Evolutionary conservation across 345 rosid genomes (phyloP), one percentile per base, ranked within the genome.

Genomic region (Mangifera indica): DNA sequence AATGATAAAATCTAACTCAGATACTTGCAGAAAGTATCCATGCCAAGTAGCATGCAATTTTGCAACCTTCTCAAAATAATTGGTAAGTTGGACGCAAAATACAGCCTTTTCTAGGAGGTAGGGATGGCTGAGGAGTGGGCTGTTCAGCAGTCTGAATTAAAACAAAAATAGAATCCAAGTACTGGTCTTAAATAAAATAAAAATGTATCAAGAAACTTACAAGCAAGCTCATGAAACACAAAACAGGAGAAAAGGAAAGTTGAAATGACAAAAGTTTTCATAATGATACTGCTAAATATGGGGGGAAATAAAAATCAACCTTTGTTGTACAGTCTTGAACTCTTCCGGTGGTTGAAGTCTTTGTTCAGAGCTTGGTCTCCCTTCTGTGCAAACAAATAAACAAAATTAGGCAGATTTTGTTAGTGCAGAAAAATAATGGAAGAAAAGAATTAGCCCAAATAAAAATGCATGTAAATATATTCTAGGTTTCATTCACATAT

Each of bases 291-390:
- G 14, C 10, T 18, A 21, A 40, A 5, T 1, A 7, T n/a, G 22
- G 60, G 15, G n/a, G 59, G 37, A 60, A 20, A 44, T 49, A 44
- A n/a, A 25, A 59, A 42, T 70, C 32, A 61, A 80, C 86, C 67
- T 65, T 22, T 74, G 72, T 14, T 29, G 32, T 34, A 4, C 7
- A 34, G 40, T 34, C 6, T 34, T 34, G 40, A 53, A 40, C 51
- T 66, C 79, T 70, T 77, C 78, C 24, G 60, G 34, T 66, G 67
- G 63, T 66, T 69, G 64, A 49, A 22, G 68, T 67, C 69, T 73
- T 18, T 70, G 79, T 77, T 61, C 73, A 66, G 67, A 54, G 54
- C 67, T 71, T 66, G 45, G 13, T 10, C 48, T 49, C 70, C 68
- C 78, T 67, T 78, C 74, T 67, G 70, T 55, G 24, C 63, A 66